Base-by-base conservation (phyloP, 1,284 basidiomycete genomes). In the Apiotrichum akiyoshidainum region DNA sequence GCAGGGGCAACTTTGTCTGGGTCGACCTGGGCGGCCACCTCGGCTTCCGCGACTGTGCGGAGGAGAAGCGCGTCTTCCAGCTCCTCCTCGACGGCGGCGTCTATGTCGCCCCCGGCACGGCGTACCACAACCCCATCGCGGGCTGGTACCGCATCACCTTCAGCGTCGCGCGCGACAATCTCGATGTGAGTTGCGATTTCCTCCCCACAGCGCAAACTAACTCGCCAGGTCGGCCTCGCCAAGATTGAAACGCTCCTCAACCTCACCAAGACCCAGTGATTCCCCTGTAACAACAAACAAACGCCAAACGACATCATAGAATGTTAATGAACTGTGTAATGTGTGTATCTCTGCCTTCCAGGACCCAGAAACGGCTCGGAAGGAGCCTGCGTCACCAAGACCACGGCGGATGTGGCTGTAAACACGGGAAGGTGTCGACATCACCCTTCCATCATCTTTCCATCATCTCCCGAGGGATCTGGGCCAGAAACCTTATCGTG, bases 41-140 rank as follows among this genome's bases (percentile, higher is more conserved):
- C 10, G 73, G 68, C 2, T 76, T 72, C 62, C 51, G 51, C 26
- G 69, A 70, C 26, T 65, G 63, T 0, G 56, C 45, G 11, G 68
- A 68, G 57, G 75, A 77, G 66, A 75, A 73, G 65, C 65, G 61
- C 46, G 66, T 76, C 14, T 78, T 78, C 63, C 73, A 77, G 62
- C 63, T 55, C 26, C 59, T 77, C 34, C 66, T 78, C 12, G 74
- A 76, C 47, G 70, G 70, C 26, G 72, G 75, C 14, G 73, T 78
- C 14, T 78, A 78, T 51, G 70, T 77, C 37, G 73, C 72, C 6
- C 73, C 73, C 2, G 73, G 73, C 0, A 67, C 65, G 8, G 73
- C 71, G 26, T 75, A 75, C 57, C 73, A 75, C 57, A 67, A 73
- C 61, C 59, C 68, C 51, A 52, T 58, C 1, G 53, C 70, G 2